Evolutionary conservation across 441 rosid genomes (phyloP).

Genomic region (Euphorbia corollata): DNA sequence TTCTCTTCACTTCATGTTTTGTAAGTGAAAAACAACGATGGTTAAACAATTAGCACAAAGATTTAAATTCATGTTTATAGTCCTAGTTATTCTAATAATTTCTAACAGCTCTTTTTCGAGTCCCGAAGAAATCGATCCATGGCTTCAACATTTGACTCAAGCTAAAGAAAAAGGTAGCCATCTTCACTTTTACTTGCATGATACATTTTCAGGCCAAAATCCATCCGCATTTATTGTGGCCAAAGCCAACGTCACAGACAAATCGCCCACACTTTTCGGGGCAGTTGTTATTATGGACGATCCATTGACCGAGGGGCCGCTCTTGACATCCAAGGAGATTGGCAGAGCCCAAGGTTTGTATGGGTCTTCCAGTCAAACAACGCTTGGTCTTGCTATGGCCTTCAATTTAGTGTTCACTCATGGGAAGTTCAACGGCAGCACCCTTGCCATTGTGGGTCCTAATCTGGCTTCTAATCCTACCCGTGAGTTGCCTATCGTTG

Average conservation of each 20-base stretch:
- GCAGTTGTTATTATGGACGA: conserved; percentile 30
- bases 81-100: not conserved
- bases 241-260: conserved; percentile 13
- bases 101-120: not conserved
- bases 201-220: conserved; percentile 29
- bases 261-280: conserved; percentile 29
- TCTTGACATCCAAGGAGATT: conserved; percentile 27
- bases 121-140: conserved; percentile 15
- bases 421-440: conserved; percentile 15
- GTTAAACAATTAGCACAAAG: not conserved
- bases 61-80: not conserved
- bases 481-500: conserved; percentile 15
- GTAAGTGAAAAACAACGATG: not conserved
- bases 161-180: conserved; percentile 25
- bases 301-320: conserved; percentile 38
- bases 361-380: not conserved
- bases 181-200: conserved; percentile 44
- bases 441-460: conserved; percentile 4
- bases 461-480: not conserved
- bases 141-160: not conserved
- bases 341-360: conserved; percentile 43
- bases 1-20: too few relatives aligned
- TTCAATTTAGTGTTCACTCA: conserved; percentile 1
- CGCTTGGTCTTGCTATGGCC: conserved; percentile 1
- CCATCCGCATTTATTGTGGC: conserved; percentile 35